phyloP scores from a whole-genome alignment of 192 early-diverging fungal genomes.

The Backusella parvicylindrica region DNA sequence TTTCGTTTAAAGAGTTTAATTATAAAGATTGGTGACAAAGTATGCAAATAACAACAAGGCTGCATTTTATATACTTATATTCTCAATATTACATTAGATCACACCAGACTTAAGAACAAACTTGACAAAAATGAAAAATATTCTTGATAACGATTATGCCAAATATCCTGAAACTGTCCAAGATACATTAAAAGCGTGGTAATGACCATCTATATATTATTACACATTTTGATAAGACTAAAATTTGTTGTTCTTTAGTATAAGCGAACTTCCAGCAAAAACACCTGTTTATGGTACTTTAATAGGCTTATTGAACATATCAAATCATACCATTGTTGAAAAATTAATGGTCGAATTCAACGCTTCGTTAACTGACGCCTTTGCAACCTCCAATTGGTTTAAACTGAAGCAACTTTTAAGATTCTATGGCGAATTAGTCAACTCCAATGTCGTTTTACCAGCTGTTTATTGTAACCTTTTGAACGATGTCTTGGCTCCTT shows the following conservation, averaged over 20 bases:
- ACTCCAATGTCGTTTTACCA: constrained; percentile 70
- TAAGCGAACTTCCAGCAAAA: constrained; percentile 73
- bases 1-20: constrained; percentile 66
- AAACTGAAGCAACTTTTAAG: constrained; percentile 74
- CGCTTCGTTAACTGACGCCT: constrained; percentile 49
- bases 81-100: constrained; percentile 30
- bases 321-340: constrained; percentile 28
- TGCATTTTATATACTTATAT: background rate
- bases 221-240: background rate
- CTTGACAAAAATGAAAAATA: constrained; percentile 62
- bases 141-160: constrained; percentile 67
- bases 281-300: constrained; percentile 76
- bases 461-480: constrained; percentile 61
- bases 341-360: constrained; percentile 62
- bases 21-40: constrained; percentile 75
- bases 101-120: constrained; percentile 61
- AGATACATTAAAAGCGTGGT: constrained; percentile 60
- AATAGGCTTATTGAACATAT: constrained; percentile 73
- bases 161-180: constrained; percentile 62
- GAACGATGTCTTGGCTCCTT: constrained; percentile 56
- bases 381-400: constrained; percentile 61
- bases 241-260: constrained; percentile 36
- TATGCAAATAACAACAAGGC: constrained; percentile 13
- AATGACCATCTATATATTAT: background rate
- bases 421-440: constrained; percentile 80